Conservation (phyloP, 768 basidiomycete species). For the Hirschioporus abietinus region DNA sequence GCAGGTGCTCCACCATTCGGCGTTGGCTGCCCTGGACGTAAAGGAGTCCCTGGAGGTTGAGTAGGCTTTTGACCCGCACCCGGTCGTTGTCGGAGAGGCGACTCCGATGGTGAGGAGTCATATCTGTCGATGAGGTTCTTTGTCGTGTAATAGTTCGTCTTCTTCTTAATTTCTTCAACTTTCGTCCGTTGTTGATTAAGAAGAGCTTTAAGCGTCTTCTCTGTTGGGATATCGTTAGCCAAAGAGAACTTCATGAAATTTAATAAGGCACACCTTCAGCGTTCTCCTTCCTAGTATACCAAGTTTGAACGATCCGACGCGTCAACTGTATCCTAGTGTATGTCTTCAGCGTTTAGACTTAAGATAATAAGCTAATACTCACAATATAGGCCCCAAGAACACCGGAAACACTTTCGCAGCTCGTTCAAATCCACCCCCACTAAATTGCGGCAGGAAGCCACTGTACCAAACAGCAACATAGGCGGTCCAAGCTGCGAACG, state of each 20-base stretch:
- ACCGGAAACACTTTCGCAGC: conserved; percentile 52
- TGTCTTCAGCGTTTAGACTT: conserved; percentile 4
- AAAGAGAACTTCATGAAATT: neutral
- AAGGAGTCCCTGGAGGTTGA: conserved; percentile 15
- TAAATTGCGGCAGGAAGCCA: conserved; percentile 43
- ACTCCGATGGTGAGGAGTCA: conserved; percentile 50
- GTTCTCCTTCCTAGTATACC: conserved; percentile 77
- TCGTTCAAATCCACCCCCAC: conserved; percentile 32
- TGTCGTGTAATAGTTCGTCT: conserved; percentile 93
- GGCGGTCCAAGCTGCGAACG: conserved; percentile 64
- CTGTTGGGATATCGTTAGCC: conserved; percentile 33
- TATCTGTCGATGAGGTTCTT: conserved; percentile 87
- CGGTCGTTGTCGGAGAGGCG: conserved; percentile 15
- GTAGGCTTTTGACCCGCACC: conserved; percentile 25
- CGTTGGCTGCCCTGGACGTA: neutral
- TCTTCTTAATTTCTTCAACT: conserved; percentile 96
- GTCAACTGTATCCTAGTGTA: conserved; percentile 61
- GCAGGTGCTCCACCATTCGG: neutral
- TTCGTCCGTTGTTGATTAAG: conserved; percentile 77
- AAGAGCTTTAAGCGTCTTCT: conserved; percentile 69
- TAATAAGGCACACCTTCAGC: conserved; percentile 59
- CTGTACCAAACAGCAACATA: conserved; percentile 76
- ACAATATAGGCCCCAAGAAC: conserved; percentile 75
- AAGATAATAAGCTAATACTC: conserved; percentile 27
- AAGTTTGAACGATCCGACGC: conserved; percentile 74